phyloP scores from a whole-genome alignment of 495 filamentous ascomycete genomes.

The Penicillium salamii region DNA sequence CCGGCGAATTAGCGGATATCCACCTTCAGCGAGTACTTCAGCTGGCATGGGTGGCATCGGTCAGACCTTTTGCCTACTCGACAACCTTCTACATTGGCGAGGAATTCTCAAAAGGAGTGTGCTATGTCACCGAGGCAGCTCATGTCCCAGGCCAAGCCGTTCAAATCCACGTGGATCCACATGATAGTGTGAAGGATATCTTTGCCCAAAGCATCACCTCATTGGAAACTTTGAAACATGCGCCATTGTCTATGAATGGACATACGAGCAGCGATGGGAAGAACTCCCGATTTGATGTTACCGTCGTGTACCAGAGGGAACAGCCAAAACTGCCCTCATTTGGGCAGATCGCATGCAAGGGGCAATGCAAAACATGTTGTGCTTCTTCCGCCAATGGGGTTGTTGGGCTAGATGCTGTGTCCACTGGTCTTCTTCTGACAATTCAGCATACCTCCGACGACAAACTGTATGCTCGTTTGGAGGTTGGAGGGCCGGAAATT shows the following conservation, averaged over 20 bases:
- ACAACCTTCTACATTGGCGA: conserved; percentile 15
- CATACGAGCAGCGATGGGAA: not conserved
- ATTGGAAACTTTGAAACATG: not conserved
- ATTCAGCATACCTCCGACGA: conserved; percentile 8
- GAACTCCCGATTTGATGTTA: not conserved
- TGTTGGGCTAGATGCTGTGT: not conserved
- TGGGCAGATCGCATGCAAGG: not conserved
- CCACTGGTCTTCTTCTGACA: conserved; percentile 5
- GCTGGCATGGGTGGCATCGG: conserved; percentile 11
- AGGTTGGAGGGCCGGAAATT: not conserved
- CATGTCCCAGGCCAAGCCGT: not conserved
- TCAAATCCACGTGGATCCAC: conserved; percentile 16
- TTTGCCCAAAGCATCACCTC: conserved; percentile 1
- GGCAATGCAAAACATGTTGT: conserved; percentile 8
- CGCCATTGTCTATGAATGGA: not conserved
- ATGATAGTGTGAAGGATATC: conserved; percentile 6
- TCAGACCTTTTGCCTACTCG: conserved; percentile 11
- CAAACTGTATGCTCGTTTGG: conserved; percentile 8
- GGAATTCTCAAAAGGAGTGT: conserved; percentile 8
- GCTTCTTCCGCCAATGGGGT: not conserved
- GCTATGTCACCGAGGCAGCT: conserved; percentile 10
- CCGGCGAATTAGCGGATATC: conserved; percentile 11
- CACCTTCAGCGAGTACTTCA: conserved; percentile 18
- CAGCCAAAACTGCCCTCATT: not conserved
- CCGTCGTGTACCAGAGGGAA: conserved; percentile 9